Base-by-base conservation (phyloP, 768 basidiomycete genomes). In the Tephrocybe sp. region DNA sequence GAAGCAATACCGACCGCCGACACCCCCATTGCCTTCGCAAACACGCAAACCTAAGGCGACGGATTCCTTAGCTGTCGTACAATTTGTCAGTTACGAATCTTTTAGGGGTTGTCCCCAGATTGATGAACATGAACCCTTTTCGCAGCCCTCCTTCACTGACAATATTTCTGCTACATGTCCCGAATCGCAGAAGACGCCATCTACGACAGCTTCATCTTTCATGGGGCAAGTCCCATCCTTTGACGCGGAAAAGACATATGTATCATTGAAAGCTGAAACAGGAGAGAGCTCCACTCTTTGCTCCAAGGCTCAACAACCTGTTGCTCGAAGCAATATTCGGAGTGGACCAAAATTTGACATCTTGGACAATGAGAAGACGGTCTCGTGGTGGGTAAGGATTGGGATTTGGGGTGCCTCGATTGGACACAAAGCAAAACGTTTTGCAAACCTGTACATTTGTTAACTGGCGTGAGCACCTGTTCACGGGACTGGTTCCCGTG, bases 1-100 rank as follows among this genome's bases (percentile, higher is more conserved):
- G 4, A 48, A 81, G 81, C 64, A 70, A 31, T 83, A 79, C 61
- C 74, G 81, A n/a, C 79, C 81, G 39, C 81, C 81, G 4, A 83
- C 81, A 1, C 81, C 81, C 2, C 81, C 81, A 22, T 64, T 80
- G 20, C 73, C 71, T 16, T 26, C 66, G 30, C 52, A 61, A 31
- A 65, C 68, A 39, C 70, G 68, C 57, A 70, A 68, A 60, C 67
- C 62, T 26, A 66, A 63, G 41, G 64, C 34, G 50, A 52, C 57
- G 58, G 53, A 30, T 32, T 51, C 12, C 43, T 38, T 43, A 49
- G 22, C 34, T 33, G 41, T 19, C 14, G 47, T 39, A 22, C 43
- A 44, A 39, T 33, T 39, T 31, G 57, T 53, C 11, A 22, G 50
- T 44, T 17, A 3, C 4, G 26, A 26, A 26, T 7, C 26, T 26